These are phyloP conservation scores for Aspergillus tanneri DNA, from an alignment of 2,329 filamentous ascomycete species.

Conservation along the genomic window DNA sequence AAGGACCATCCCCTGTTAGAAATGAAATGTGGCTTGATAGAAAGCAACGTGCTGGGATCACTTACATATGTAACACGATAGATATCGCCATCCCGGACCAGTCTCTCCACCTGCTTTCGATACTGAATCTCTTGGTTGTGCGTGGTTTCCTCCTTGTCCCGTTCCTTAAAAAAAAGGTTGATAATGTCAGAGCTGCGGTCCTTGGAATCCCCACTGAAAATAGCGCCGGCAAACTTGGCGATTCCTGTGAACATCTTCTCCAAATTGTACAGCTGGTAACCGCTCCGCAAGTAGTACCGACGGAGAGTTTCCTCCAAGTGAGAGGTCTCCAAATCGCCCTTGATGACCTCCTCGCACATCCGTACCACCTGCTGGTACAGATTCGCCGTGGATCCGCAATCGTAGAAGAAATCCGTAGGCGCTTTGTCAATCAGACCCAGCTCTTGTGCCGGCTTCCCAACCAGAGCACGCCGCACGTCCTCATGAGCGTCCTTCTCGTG, in stretches of 20 bases:
- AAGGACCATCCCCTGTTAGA: slow-evolving; percentile 27
- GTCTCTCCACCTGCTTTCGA: slow-evolving; percentile 87
- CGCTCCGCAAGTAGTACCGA: slow-evolving; percentile 84
- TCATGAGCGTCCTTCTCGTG: slow-evolving; percentile 70
- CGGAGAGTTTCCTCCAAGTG: slow-evolving; percentile 88
- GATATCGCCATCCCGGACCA: slow-evolving; percentile 87
- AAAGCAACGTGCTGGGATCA: too few species aligned
- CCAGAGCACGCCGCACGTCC: slow-evolving; percentile 70
- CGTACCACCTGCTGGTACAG: slow-evolving; percentile 84
- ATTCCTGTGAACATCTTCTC: slow-evolving; percentile 83
- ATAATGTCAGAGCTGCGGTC: slow-evolving; percentile 93
- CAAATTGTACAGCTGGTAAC: slow-evolving; percentile 91
- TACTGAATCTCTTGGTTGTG: slow-evolving; percentile 87
- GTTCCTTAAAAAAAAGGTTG: slow-evolving; percentile 78
- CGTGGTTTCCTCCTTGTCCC: slow-evolving; percentile 79
- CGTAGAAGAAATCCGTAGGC: slow-evolving; percentile 70
- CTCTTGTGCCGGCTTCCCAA: slow-evolving; percentile 76
- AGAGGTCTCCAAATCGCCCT: slow-evolving; percentile 74
- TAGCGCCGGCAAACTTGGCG: slow-evolving; percentile 75
- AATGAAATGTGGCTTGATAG: not conserved
- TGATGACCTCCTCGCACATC: slow-evolving; percentile 83
- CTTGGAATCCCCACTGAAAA: slow-evolving; percentile 81
- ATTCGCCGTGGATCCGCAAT: slow-evolving; percentile 62
- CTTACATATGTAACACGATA: slow-evolving; percentile 90
- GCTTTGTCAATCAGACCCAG: slow-evolving; percentile 81